These are phyloP conservation scores for Yarrowia sp. DNA, from an alignment of 805 yeast genomes.

Conservation along the genomic window DNA sequence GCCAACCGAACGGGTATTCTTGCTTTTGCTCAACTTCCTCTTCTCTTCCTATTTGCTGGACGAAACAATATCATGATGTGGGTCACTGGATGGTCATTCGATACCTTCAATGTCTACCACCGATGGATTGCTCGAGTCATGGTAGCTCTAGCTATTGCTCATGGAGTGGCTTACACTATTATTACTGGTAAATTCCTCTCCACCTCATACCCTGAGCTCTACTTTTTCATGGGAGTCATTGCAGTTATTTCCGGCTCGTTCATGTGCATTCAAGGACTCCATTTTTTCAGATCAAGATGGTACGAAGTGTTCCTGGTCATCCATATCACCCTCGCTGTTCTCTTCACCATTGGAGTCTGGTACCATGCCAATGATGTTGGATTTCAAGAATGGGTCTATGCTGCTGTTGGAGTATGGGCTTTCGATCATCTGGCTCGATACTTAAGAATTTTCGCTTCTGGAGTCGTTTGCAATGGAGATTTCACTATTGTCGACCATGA, in stretches of 20 bases:
- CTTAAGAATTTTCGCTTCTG: slow-evolving; percentile 54
- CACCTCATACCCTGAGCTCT: slow-evolving; percentile 31
- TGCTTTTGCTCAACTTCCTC: slow-evolving; percentile 45
- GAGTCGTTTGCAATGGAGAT: slow-evolving; percentile 46
- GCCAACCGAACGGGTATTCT: slow-evolving; percentile 59
- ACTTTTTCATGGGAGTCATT: slow-evolving; percentile 39
- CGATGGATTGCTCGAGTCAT: slow-evolving; percentile 51
- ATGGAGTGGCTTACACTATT: slow-evolving; percentile 46
- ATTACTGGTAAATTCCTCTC: neutral
- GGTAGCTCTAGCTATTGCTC: slow-evolving; percentile 46
- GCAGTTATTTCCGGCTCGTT: slow-evolving; percentile 43
- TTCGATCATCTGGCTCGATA: slow-evolving; percentile 63
- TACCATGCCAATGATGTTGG: slow-evolving; percentile 53
- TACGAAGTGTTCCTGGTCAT: slow-evolving; percentile 60
- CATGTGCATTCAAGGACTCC: slow-evolving; percentile 45
- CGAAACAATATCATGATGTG: slow-evolving; percentile 65
- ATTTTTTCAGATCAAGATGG: slow-evolving; percentile 47
- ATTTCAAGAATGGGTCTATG: slow-evolving; percentile 54
- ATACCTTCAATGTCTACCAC: slow-evolving; percentile 63
- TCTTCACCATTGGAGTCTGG: slow-evolving; percentile 58
- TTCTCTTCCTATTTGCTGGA: slow-evolving; percentile 51
- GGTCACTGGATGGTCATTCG: slow-evolving; percentile 60
- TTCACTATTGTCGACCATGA: slow-evolving; percentile 53
- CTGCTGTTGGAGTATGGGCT: slow-evolving; percentile 62
- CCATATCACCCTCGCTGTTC: slow-evolving; percentile 56